Base-by-base conservation (phyloP, 768 basidiomycete species). In the Termitomyces sp. region DNA sequence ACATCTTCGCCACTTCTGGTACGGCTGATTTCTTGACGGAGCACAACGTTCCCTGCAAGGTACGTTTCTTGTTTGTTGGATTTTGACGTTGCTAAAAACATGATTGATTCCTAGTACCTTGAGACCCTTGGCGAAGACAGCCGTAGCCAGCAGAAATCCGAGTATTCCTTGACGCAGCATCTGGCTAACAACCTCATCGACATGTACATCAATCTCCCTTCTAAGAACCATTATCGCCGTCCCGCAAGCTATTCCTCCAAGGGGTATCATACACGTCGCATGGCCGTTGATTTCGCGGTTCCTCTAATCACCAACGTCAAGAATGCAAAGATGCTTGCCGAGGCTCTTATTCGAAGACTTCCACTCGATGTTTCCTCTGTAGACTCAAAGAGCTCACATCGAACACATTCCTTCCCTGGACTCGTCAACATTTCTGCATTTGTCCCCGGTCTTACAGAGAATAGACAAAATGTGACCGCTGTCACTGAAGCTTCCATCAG, bases 141-240 rank as follows among this genome's bases (percentile, higher is more conserved):
- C 67, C 76, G 78, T 39, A 86, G 86, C 71, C 74, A 87, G 62
- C 92, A 95, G 72, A 99, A 99, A 72, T 92, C 93, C 3, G 97
- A 98, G 71, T 99, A 98, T 72, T 98, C 97, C 0, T 79, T 99
- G 57, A 95, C 93, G 4, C 94, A 97, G 71, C 97, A 99, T 77
- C 77, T 99, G 60, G 93, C 92, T 34, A 96, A 96, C 74, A 95
- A 95, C 72, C 78, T 97, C 65, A 99, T 99, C 70, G 97, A 99
- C 75, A 91, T 98, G 86, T 99, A 98, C 73, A 96, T 99, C 85
- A 99, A 99, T 73, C 78, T 99, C 64, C 97, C 97, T 2, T 98
- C 96, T 40, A 97, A 94, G 77, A 98, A 99, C 73, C 84, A 94
- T 69, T 98, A 93, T 74, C 90, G 97, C 58, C 90, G 97, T 20